Conservation (phyloP, 2,329 filamentous ascomycete genomes). For the Neofusicoccum laricinum region DNA sequence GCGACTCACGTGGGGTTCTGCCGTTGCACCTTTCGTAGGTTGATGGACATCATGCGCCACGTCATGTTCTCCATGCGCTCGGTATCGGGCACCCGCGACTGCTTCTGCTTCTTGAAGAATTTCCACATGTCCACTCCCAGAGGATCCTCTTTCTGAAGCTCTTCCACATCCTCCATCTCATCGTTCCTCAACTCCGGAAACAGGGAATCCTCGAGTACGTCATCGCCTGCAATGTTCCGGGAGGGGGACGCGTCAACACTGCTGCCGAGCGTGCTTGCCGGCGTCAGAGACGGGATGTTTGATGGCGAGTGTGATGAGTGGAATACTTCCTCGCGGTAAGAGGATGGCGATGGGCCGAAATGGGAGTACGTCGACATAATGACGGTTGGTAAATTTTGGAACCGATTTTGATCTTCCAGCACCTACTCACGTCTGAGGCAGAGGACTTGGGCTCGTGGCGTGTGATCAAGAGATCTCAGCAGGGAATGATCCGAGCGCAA, state of each 20-base stretch:
- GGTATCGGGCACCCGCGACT: conserved; percentile 83
- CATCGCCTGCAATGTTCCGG: conserved; percentile 50
- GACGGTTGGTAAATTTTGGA: neutral
- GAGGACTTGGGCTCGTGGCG: too few relatives aligned
- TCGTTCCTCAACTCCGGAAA: conserved; percentile 31
- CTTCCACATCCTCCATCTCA: conserved; percentile 61
- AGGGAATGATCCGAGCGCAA: too few relatives aligned
- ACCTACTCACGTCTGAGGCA: too few relatives aligned
- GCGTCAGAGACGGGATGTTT: conserved; percentile 43
- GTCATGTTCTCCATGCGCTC: conserved; percentile 97
- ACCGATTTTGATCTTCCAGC: too few relatives aligned
- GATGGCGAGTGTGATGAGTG: conserved; percentile 34
- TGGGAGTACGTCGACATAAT: conserved; percentile 16
- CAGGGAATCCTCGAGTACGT: conserved; percentile 23
- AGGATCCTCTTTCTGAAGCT: conserved; percentile 87
- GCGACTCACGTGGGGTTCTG: neutral
- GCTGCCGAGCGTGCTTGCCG: conserved; percentile 43
- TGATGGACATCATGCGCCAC: conserved; percentile 98
- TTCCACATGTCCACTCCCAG: conserved; percentile 92
- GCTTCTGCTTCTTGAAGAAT: conserved; percentile 87
- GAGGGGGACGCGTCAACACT: conserved; percentile 50
- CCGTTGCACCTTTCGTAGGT: conserved; percentile 49
- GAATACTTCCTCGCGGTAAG: neutral
- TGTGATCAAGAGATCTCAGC: too few relatives aligned
- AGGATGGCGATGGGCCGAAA: conserved; percentile 22